A percentile compares a stretch with the other conserved stretches of the same genome.
These are phyloP conservation scores for Clonostachys chloroleuca DNA, from an alignment of 2,329 filamentous ascomycete genomes.

Conservation along the genomic window DNA sequence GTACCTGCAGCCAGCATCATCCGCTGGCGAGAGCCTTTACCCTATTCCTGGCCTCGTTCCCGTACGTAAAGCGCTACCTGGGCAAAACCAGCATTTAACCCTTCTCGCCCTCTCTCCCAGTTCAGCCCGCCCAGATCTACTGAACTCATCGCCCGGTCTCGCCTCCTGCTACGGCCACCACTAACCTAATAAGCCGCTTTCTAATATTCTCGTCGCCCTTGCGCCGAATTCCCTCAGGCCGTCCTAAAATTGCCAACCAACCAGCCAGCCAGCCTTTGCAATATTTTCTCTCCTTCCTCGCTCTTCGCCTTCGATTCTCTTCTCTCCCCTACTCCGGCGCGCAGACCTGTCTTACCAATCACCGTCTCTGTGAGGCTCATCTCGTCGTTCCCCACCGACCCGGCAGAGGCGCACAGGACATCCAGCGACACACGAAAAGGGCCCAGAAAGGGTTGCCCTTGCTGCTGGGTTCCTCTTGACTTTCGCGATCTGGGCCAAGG, in stretches of 20 bases:
- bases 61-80: too few species aligned
- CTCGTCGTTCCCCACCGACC: neutral
- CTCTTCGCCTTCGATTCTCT: conserved; percentile 2
- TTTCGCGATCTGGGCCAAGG: too few species aligned
- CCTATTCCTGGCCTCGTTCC: too few species aligned
- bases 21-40: too few species aligned
- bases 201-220: neutral
- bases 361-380: neutral
- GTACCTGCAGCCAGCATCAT: too few species aligned
- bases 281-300: conserved; percentile 5
- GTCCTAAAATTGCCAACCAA: neutral
- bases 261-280: conserved; percentile 5
- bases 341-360: neutral
- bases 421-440: too few species aligned
- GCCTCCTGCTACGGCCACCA: neutral
- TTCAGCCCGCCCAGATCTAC: neutral
- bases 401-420: too few species aligned
- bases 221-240: neutral
- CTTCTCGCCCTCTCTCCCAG: too few species aligned
- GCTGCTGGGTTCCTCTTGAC: too few species aligned
- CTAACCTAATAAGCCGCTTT: neutral
- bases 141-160: neutral
- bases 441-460: too few species aligned
- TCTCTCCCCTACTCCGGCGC: neutral
- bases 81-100: too few species aligned